Conservation (phyloP, 2,329 filamentous ascomycete genomes). For the Zymoseptoria passerinii region DNA sequence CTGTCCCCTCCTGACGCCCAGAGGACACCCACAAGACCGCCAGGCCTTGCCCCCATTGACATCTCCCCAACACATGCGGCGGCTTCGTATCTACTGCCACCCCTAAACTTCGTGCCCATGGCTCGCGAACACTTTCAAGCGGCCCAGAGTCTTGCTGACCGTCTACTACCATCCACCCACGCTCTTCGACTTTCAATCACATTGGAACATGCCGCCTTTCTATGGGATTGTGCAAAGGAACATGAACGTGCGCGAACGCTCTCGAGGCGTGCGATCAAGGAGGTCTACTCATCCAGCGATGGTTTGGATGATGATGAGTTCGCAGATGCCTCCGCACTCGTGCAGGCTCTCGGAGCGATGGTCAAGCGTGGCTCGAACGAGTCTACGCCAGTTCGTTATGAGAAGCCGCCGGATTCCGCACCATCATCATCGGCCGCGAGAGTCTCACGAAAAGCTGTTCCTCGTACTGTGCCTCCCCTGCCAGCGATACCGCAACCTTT, state of each 20-base stretch:
- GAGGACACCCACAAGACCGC: constrained; percentile 33
- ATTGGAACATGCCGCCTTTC: constrained; percentile 83
- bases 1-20: constrained; percentile 20
- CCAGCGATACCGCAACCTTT: neutral
- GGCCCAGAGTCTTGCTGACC: constrained; percentile 65
- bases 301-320: constrained; percentile 96
- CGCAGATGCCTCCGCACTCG: constrained; percentile 79
- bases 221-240: constrained; percentile 89
- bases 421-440: constrained; percentile 2
- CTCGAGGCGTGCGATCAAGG: constrained; percentile 74
- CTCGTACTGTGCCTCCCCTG: neutral
- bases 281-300: constrained; percentile 85
- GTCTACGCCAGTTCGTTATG: constrained; percentile 18
- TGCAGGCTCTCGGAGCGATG: constrained; percentile 79
- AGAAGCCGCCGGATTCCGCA: neutral
- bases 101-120: constrained; percentile 72
- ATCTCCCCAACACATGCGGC: constrained; percentile 30
- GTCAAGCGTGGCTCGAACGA: constrained; percentile 60
- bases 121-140: constrained; percentile 74
- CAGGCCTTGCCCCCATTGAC: constrained; percentile 31
- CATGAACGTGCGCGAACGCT: constrained; percentile 64
- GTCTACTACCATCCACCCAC: constrained; percentile 75
- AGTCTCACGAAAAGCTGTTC: constrained; percentile 1
- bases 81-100: constrained; percentile 69
- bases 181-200: constrained; percentile 83